phyloP scores from a whole-genome alignment of 495 filamentous ascomycete genomes.

The Articulospora tetracladia region DNA sequence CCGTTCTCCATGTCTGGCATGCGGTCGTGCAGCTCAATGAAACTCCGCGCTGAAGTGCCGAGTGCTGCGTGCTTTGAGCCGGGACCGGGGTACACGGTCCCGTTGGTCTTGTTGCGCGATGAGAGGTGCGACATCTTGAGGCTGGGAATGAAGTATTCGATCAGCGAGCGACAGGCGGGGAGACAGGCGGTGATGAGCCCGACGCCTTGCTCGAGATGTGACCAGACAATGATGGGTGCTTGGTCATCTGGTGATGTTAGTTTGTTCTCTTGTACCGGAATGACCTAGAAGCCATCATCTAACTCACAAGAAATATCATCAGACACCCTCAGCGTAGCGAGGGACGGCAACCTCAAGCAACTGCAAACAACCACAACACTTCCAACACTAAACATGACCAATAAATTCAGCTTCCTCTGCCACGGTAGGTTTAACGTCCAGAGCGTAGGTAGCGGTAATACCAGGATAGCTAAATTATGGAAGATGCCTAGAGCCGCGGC shows the following conservation, averaged over 20 bases:
- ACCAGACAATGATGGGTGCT: conserved; percentile 20
- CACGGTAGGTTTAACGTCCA: conserved; percentile 3
- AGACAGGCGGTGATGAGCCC: conserved; percentile 32
- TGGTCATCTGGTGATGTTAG: conserved; percentile 5
- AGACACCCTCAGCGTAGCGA: not conserved
- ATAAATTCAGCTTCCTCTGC: conserved; percentile 5
- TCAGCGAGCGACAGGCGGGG: conserved; percentile 26
- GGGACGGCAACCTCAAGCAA: not conserved
- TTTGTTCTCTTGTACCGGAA: not conserved
- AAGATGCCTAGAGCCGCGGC: conserved; percentile 5
- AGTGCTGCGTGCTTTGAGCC: not conserved
- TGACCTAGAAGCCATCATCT: not conserved
- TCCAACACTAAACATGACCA: conserved; percentile 12
- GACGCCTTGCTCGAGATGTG: conserved; percentile 27
- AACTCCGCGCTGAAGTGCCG: not conserved
- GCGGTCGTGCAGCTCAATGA: conserved; percentile 6
- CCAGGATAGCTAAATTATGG: conserved; percentile 5
- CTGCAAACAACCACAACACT: conserved; percentile 3
- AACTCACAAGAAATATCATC: conserved; percentile 6
- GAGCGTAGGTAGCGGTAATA: conserved; percentile 2
- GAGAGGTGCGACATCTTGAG: not conserved
- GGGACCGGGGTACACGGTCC: not conserved
- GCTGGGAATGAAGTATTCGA: conserved; percentile 6
- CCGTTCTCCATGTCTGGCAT: not conserved
- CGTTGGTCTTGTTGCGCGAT: not conserved